Base-by-base conservation (phyloP, 805 yeast genomes). In the Diddensiella caesifluorescens region DNA sequence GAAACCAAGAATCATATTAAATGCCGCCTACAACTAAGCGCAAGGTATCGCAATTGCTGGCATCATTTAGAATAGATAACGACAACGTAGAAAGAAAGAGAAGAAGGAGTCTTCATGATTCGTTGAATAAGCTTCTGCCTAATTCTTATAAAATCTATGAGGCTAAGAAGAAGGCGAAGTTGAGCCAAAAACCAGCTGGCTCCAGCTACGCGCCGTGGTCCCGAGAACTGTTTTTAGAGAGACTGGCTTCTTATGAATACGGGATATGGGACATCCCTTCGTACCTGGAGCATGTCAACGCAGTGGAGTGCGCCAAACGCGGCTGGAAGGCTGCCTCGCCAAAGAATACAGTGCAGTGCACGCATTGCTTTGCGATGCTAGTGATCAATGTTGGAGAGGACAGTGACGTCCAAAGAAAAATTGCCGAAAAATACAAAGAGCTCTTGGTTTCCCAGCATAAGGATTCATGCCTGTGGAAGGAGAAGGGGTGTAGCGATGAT, bases 311-410 rank as follows among this genome's bases (percentile, higher is more conserved):
- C 28, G 6, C 38, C 9, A 21, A 9, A 20, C 12, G 15, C 6
- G 38, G 38, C 10, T 34, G 38, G 38, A 34, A 6, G 52, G 61
- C 19, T 46, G 15, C 22, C 5, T 31, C 31, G 3, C 12, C 13
- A 16, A 15, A 22, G 18, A 42, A 38, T 21, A 38, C 38, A 2
- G 27, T 42, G 6, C 35, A 42, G 25, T 42, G 46, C 35, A 37
- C 28, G 4, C 12, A 42, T 25, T 42, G 46, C 36, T 22, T 19
- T 5, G 25, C 31, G 16, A 13, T 38, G 12, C 20, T 42, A 5
- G 16, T 33, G 18, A 22, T 42, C 16, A 38, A 38, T 21, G 13
- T 42, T 22, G 46, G 42, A 10, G 33, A 20, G 2, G 38, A 33
- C 3, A 15, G 32, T 1, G 29, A 34, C 5, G 30, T 42, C 3